Conservation (phyloP, 495 filamentous ascomycete genomes). For the Usnea hakonensis region DNA sequence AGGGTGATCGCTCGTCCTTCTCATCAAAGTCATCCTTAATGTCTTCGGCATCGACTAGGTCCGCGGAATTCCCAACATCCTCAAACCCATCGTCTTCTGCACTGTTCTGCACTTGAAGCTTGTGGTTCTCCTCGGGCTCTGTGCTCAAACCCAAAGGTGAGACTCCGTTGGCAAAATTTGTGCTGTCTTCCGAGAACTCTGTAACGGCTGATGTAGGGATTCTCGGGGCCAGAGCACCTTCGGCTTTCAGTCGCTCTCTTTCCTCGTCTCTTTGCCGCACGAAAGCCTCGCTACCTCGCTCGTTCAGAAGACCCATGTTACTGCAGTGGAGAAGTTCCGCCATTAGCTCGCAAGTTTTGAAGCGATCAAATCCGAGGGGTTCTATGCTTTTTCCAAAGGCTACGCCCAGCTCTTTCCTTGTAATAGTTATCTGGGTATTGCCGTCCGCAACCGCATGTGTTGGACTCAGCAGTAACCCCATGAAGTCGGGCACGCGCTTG, state of each 20-base stretch:
- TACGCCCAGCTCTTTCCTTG: constrained; percentile 60
- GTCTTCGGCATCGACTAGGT: constrained; percentile 50
- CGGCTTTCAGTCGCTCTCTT: constrained; percentile 64
- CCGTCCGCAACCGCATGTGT: constrained; percentile 53
- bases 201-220: constrained; percentile 36
- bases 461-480: constrained; percentile 71
- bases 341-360: constrained; percentile 99
- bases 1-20: constrained; percentile 28
- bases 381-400: constrained; percentile 90
- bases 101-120: constrained; percentile 64
- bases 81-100: constrained; percentile 93
- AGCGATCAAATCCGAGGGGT: constrained; percentile 92
- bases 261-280: constrained; percentile 74
- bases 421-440: constrained; percentile 50
- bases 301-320: constrained; percentile 96
- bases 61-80: constrained; percentile 67
- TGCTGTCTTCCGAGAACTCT: constrained; percentile 44
- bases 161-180: constrained; percentile 24
- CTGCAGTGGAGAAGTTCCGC: constrained; percentile 96
- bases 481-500: constrained; percentile 87
- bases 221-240: constrained; percentile 46
- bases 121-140: constrained; percentile 42
- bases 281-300: constrained; percentile 81
- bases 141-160: constrained; percentile 27
- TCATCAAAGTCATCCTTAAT: constrained; percentile 43